Percentiles rank a stretch among this genome's conserved stretches.
Evolutionary conservation across 2,329 filamentous ascomycete genomes (phyloP).

Genomic region (Talaromyces sp.): DNA sequence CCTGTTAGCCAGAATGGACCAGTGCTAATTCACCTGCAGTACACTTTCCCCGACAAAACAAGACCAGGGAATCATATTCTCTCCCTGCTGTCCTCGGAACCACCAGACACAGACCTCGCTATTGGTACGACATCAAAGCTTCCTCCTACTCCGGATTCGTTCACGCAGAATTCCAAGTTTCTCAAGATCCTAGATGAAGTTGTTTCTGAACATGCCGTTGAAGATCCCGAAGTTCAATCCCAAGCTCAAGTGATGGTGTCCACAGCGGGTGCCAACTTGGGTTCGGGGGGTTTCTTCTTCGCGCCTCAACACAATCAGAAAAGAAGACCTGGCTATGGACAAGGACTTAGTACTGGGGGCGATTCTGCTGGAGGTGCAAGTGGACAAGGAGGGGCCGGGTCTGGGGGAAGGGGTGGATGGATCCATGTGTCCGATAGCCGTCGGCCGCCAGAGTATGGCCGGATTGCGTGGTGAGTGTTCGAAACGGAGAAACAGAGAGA

Average conservation of each 20-base stretch:
- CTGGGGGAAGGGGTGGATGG: conserved; percentile 55
- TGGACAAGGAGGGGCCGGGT: conserved; percentile 54
- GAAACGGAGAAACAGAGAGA: background rate
- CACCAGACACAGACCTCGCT: conserved; percentile 49
- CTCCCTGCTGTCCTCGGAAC: conserved; percentile 52
- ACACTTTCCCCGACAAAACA: conserved; percentile 44
- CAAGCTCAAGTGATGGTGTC: conserved; percentile 58
- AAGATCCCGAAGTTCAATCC: conserved; percentile 53
- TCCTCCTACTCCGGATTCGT: conserved; percentile 53
- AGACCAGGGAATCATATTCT: conserved; percentile 43
- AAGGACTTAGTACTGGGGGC: conserved; percentile 37
- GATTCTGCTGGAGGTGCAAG: conserved; percentile 53
- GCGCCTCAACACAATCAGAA: conserved; percentile 29
- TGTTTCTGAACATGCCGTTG: conserved; percentile 48
- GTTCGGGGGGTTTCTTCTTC: conserved; percentile 47
- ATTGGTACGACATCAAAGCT: conserved; percentile 52
- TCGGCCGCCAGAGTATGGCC: conserved; percentile 57
- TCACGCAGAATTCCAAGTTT: conserved; percentile 54
- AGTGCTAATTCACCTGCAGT: conserved; percentile 19
- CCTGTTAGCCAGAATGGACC: background rate
- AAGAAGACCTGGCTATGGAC: conserved; percentile 24
- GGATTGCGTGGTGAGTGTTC: conserved; percentile 51
- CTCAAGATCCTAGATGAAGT: conserved; percentile 53
- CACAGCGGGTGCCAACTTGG: conserved; percentile 51
- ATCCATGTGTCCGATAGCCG: conserved; percentile 59